Evolutionary conservation across 768 basidiomycete genomes (phyloP).

Genomic region (Trametes punicea): DNA sequence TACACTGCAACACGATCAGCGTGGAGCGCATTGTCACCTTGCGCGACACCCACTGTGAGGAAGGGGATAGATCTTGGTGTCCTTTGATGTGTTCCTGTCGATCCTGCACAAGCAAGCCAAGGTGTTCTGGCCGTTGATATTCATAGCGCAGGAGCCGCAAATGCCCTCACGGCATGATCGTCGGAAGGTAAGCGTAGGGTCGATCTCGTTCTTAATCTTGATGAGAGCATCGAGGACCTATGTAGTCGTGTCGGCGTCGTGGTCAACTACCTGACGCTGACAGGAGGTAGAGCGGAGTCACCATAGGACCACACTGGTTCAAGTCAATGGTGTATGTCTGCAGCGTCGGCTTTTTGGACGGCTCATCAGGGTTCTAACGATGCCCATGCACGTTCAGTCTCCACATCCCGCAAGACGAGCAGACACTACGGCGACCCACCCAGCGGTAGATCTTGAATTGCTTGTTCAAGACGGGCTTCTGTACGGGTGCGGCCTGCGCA

Average conservation of each 20-base stretch:
- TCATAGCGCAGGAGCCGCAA: conserved; percentile 98
- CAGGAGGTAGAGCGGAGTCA: conserved; percentile 29
- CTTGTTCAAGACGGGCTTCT: conserved; percentile 76
- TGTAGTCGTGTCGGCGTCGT: neutral
- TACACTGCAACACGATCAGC: conserved; percentile 64
- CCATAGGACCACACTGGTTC: conserved; percentile 95
- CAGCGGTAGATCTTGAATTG: conserved; percentile 99
- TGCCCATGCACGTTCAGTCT: neutral
- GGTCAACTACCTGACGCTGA: neutral
- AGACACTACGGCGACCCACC: conserved; percentile 52
- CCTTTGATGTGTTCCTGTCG: conserved; percentile 67
- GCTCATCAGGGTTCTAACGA: conserved; percentile 87
- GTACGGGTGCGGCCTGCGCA: conserved; percentile 44
- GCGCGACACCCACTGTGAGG: conserved; percentile 88
- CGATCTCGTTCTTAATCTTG: conserved; percentile 99
- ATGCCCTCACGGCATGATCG: conserved; percentile 93
- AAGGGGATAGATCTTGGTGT: conserved; percentile 92
- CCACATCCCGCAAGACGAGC: neutral
- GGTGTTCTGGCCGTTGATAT: conserved; percentile 97
- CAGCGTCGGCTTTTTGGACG: conserved; percentile 83
- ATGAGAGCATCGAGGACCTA: conserved; percentile 89
- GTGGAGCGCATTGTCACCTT: too few species aligned
- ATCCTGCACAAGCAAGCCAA: conserved; percentile 96
- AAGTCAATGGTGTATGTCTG: conserved; percentile 92
- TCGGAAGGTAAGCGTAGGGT: conserved; percentile 95